phyloP scores from a whole-genome alignment of 1,284 basidiomycete species.

The Violaceomyces palustris region DNA sequence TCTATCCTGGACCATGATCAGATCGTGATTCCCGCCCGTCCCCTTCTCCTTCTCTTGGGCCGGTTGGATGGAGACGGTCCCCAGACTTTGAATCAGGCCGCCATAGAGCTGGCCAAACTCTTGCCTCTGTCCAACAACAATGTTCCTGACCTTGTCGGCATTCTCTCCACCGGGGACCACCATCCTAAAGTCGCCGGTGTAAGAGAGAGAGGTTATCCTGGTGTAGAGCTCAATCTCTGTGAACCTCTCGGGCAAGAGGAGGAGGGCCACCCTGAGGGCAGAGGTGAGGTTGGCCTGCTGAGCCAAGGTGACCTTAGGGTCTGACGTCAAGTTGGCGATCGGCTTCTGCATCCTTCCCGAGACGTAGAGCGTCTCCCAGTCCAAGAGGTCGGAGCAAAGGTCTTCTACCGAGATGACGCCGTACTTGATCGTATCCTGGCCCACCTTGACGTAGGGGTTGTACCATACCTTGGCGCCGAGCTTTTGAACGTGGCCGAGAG shows the following conservation, averaged over 20 bases:
- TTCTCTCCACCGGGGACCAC: conserved; percentile 82
- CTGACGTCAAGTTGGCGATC: conserved; percentile 55
- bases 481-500: conserved; percentile 72
- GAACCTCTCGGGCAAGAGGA: conserved; percentile 61
- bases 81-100: conserved; percentile 53
- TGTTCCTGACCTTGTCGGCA: conserved; percentile 81
- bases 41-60: too few species aligned
- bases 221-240: conserved; percentile 78
- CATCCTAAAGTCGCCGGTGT: conserved; percentile 84
- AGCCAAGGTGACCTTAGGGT: conserved; percentile 80
- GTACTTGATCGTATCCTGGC: conserved; percentile 81
- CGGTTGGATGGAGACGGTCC: conserved; percentile 35
- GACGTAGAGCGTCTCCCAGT: conserved; percentile 90
- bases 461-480: conserved; percentile 82
- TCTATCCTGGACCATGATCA: conserved; percentile 7
- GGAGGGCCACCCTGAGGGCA: conserved; percentile 74
- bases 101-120: conserved; percentile 86
- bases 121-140: conserved; percentile 63
- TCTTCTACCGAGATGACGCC: conserved; percentile 90
- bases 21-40: conserved; percentile 21
- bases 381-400: conserved; percentile 79
- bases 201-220: conserved; percentile 78
- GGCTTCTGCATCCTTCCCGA: conserved; percentile 97
- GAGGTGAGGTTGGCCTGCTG: conserved; percentile 89
- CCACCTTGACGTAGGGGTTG: conserved; percentile 43